Base-by-base conservation (phyloP, 371 early-diverging fungal genomes). In the Cokeromyces recurvatus region DNA sequence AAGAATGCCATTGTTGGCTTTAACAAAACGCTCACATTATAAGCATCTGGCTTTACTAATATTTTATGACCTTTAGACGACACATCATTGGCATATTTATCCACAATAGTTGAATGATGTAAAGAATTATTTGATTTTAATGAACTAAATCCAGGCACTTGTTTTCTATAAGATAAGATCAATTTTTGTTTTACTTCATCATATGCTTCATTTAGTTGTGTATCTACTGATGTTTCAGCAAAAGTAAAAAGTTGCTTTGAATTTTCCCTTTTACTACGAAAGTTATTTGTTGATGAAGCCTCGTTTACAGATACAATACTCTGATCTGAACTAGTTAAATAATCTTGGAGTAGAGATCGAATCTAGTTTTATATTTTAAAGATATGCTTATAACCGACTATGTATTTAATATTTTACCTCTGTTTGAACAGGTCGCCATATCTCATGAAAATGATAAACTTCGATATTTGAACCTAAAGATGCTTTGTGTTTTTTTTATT, bases 1-100 rank as follows among this genome's bases (percentile, higher is more conserved):
- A 84, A 65, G 48, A 87, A 89, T 1, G 62, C 68, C 66, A 78
- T 68, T 3, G 87, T 88, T 1, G 87, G 87, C 21, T 78, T 78
- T 40, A 84, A 74, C 21, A 84, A 66, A 10, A 86, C 77, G 35
- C 87, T 74, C 2, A 90, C 81, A 49, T 88, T 86, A 47, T 81
- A 79, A 14, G 85, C 74, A 58, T 86, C 85, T 0, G 91, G 85
- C 14, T 57, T 64, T 17, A 86, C 74, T 10, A 89, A 57, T 12
- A 89, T 60, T n/a, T 76, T 77, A 48, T 88, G 87, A 1, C 85
- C 83, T 27, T 80, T 71, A 3, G 81, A 74, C 0, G 81, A 72
- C 24, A 79, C 70, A 31, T 77, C 79, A 23, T 74, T 71, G 6
- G 86, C 81, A 52, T 80, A 86, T 50, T 78, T 74, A 56, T 86